These are phyloP conservation scores for Forsythia viridissima DNA, from an alignment of 257 asterid genomes.

Conservation along the genomic window DNA sequence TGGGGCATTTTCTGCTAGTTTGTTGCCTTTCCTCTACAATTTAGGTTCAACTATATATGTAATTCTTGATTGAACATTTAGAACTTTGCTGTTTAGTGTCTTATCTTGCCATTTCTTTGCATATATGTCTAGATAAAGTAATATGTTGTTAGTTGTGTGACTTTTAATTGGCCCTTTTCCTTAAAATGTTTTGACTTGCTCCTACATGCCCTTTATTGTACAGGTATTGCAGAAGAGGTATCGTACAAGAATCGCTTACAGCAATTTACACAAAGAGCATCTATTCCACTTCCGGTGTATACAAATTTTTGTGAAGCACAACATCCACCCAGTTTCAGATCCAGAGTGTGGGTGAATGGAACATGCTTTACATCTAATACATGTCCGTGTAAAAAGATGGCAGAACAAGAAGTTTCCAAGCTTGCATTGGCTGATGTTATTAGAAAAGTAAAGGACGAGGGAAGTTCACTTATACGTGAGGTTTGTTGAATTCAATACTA, in stretches of 20 bases:
- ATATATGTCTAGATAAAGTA: no score
- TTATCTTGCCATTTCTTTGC: no score
- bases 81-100: not conserved
- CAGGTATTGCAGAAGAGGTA: constrained; percentile 11
- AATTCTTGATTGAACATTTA: not conserved
- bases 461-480: constrained; percentile 32
- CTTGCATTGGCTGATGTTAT: constrained; percentile 35
- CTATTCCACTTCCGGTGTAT: constrained; percentile 26
- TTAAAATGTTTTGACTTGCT: no score
- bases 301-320: not conserved
- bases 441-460: constrained; percentile 42
- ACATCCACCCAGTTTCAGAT: constrained; percentile 39
- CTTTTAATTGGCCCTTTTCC: no score
- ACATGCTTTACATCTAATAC: constrained; percentile 24
- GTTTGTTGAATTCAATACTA: constrained; percentile 27
- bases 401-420: constrained; percentile 59
- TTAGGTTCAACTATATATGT: not conserved
- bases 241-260: constrained; percentile 25
- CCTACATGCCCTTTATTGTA: not conserved
- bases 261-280: constrained; percentile 26
- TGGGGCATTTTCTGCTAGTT: not conserved
- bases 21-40: not conserved
- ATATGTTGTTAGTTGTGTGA: no score
- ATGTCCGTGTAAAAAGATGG: constrained; percentile 34
- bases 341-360: constrained; percentile 48